phyloP scores from a whole-genome alignment of 208 protist species.

The Perkinsela sp. region DNA sequence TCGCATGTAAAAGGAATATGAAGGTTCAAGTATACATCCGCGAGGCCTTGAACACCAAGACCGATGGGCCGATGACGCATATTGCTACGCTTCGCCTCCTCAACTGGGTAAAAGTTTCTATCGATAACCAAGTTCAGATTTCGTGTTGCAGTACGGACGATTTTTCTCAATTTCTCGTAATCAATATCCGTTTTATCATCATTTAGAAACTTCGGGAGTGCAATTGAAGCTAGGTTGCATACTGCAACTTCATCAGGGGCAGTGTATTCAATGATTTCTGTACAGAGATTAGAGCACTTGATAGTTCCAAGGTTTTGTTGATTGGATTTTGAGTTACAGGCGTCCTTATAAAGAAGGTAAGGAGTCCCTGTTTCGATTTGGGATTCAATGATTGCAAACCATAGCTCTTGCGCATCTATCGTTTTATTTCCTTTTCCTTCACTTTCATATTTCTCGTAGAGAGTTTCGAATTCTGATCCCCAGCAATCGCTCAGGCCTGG shows the following conservation, averaged over 20 bases:
- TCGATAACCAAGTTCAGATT: slow-evolving; percentile 97
- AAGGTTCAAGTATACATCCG: slow-evolving; percentile 84
- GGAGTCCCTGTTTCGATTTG: slow-evolving; percentile 96
- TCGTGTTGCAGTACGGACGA: slow-evolving; percentile 65
- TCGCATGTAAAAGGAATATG: slow-evolving; percentile 72
- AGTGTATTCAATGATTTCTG: slow-evolving; percentile 96
- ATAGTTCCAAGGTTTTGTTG: slow-evolving; percentile 97
- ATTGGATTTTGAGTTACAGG: slow-evolving; percentile 94
- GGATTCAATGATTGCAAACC: slow-evolving; percentile 90
- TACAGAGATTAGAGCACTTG: slow-evolving; percentile 92
- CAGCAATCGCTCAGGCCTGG: slow-evolving; percentile 79
- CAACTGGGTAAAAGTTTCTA: slow-evolving; percentile 90
- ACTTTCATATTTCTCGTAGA: slow-evolving; percentile 74
- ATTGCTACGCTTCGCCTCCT: slow-evolving; percentile 76
- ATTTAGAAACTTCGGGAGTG: slow-evolving; percentile 83
- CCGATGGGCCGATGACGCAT: slow-evolving; percentile 87
- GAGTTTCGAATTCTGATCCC: slow-evolving; percentile 76
- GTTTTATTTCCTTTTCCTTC: slow-evolving; percentile 48
- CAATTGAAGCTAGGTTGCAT: slow-evolving; percentile 95
- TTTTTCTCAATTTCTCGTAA: slow-evolving; percentile 51
- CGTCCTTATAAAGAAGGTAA: slow-evolving; percentile 97
- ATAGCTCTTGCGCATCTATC: slow-evolving; percentile 84
- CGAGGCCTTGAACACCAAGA: slow-evolving; percentile 93
- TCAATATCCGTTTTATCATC: slow-evolving; percentile 35
- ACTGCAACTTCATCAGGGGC: slow-evolving; percentile 85